Evolutionary conservation across 805 yeast species (phyloP).

Genomic region (Teunomyces pallodes): DNA sequence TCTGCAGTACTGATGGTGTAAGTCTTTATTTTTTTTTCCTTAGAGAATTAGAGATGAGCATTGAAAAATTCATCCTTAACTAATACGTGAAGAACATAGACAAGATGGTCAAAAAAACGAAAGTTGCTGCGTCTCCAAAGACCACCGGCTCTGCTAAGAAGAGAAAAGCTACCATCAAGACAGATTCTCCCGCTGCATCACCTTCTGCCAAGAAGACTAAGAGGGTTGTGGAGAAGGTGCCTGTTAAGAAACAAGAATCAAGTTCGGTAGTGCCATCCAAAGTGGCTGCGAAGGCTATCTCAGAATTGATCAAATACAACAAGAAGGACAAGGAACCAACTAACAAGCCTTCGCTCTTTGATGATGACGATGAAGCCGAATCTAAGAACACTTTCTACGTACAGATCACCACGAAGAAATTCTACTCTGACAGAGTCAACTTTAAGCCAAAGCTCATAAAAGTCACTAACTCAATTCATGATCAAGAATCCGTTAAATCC

Average conservation of each 20-base stretch:
- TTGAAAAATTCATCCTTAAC: neutral
- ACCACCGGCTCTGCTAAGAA: constrained; percentile 22
- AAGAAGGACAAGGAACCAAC: constrained; percentile 22
- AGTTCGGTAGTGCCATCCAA: constrained; percentile 1
- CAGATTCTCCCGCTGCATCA: constrained; percentile 20
- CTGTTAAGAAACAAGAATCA: constrained; percentile 1
- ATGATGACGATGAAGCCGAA: constrained; percentile 46
- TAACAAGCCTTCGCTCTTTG: constrained; percentile 48
- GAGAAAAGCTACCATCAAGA: constrained; percentile 17
- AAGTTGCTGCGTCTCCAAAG: constrained; percentile 2
- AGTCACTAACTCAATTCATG: constrained; percentile 47
- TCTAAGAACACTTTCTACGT: constrained; percentile 55
- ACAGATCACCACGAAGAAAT: constrained; percentile 64
- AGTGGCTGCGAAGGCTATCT: constrained; percentile 46
- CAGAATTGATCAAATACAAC: constrained; percentile 64
- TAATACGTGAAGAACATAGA: neutral
- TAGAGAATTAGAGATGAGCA: constrained; percentile 4
- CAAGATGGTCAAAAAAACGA: constrained; percentile 5
- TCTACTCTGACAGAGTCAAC: constrained; percentile 55
- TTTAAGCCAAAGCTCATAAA: constrained; percentile 54
- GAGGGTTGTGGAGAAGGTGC: constrained; percentile 5
- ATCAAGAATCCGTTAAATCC: constrained; percentile 39
- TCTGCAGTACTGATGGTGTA: neutral
- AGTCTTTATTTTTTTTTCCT: constrained; percentile 2
- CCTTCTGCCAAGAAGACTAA: constrained; percentile 14